phyloP scores from a whole-genome alignment of 2,329 filamentous ascomycete genomes.

The Penicillium polonicum region DNA sequence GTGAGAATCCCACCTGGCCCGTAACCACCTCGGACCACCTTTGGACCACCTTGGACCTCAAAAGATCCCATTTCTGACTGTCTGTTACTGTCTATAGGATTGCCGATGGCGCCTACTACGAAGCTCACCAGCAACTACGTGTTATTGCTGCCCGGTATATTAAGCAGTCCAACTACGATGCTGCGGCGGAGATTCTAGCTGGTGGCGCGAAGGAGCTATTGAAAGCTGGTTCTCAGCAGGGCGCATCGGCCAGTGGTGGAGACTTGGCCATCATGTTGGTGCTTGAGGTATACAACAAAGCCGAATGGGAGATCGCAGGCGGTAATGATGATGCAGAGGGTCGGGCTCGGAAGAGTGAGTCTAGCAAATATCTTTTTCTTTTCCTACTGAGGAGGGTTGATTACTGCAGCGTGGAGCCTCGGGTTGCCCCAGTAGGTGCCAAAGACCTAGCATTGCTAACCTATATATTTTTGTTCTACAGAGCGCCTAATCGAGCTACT shows the following conservation, averaged over 20 bases:
- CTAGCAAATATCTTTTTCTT: neutral
- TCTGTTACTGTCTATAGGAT: constrained; percentile 57
- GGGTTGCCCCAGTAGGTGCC: neutral
- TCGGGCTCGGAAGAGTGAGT: constrained; percentile 60
- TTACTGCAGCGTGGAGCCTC: neutral
- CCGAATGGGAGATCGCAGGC: constrained; percentile 64
- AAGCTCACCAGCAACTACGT: constrained; percentile 96
- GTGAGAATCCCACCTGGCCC: constrained; percentile 42
- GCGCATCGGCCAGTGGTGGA: constrained; percentile 89
- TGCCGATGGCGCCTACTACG: constrained; percentile 88
- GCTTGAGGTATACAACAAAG: constrained; percentile 87
- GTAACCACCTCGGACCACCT: neutral
- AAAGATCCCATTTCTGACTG: constrained; percentile 15
- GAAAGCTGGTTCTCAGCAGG: constrained; percentile 61
- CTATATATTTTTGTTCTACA: constrained; percentile 18
- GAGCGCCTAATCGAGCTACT: constrained; percentile 72
- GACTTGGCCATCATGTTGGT: constrained; percentile 84
- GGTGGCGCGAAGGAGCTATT: constrained; percentile 82
- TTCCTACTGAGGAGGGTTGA: neutral
- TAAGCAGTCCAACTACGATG: constrained; percentile 78
- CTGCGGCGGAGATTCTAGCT: constrained; percentile 82
- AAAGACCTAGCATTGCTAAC: constrained; percentile 6
- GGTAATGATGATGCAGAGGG: constrained; percentile 56
- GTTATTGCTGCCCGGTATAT: constrained; percentile 92
- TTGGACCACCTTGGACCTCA: neutral